These are phyloP conservation scores for Babesia bigemina DNA, from an alignment of 169 alveolate species.

Conservation along the genomic window DNA sequence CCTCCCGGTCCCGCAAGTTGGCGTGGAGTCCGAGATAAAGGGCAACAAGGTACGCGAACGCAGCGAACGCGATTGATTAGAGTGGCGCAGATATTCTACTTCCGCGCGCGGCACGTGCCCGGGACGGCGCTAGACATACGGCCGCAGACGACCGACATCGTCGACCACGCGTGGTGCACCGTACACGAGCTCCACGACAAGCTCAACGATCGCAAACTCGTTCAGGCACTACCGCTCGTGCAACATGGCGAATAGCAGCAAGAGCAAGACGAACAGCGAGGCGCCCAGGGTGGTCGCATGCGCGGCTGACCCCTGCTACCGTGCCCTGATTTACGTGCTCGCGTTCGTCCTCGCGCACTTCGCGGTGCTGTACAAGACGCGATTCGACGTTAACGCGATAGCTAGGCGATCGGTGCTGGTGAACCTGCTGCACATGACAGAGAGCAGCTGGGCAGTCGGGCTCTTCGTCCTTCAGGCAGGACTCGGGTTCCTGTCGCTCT, in stretches of 20 bases:
- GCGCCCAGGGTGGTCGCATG: slow-evolving; percentile 13
- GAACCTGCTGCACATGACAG: background rate
- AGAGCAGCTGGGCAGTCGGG: background rate
- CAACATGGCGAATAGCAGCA: slow-evolving; percentile 11
- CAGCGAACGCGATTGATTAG: background rate
- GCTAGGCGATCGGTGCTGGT: slow-evolving; percentile 9
- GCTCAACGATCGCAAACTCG: slow-evolving; percentile 9
- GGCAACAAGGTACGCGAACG: slow-evolving; percentile 27
- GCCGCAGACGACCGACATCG: slow-evolving; percentile 40
- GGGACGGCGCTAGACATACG: slow-evolving; percentile 31
- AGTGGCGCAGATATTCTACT: slow-evolving; percentile 68
- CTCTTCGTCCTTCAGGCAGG: slow-evolving; percentile 1
- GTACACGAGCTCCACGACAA: slow-evolving; percentile 64
- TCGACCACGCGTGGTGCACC: slow-evolving; percentile 77
- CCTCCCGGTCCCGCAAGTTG: background rate
- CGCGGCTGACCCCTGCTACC: slow-evolving; percentile 30
- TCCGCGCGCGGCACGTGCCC: slow-evolving; percentile 72
- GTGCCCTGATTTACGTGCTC: slow-evolving; percentile 14
- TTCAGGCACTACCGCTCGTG: slow-evolving; percentile 21
- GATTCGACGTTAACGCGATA: slow-evolving; percentile 7
- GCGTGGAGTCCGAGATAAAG: slow-evolving; percentile 1
- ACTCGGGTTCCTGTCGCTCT: slow-evolving; percentile 13
- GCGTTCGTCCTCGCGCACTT: slow-evolving; percentile 1
- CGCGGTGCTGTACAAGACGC: background rate
- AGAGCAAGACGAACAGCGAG: slow-evolving; percentile 5